Conservation (phyloP, 352 stramenopile species). For the Phytophthora citricola region DNA sequence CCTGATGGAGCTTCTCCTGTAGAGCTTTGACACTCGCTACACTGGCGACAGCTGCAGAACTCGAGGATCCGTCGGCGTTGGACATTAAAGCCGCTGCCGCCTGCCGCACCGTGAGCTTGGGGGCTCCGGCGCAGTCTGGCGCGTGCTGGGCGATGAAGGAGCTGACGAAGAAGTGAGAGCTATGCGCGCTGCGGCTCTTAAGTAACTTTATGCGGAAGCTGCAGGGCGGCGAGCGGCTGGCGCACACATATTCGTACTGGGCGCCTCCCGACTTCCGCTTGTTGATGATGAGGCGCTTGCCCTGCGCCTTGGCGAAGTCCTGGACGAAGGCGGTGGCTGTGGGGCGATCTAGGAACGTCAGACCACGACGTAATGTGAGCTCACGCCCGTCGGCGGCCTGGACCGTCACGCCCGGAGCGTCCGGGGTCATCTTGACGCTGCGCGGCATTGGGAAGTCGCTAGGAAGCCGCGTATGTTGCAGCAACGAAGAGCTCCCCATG, state of each 20-base stretch:
- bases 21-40: constrained; percentile 41
- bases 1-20: constrained; percentile 27
- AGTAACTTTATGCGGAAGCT: constrained; percentile 46
- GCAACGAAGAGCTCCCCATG: neutral
- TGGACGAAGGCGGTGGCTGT: constrained; percentile 44
- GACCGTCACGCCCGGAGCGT: constrained; percentile 42
- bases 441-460: constrained; percentile 30
- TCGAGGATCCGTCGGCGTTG: constrained; percentile 1
- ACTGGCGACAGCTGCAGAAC: constrained; percentile 17
- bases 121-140: constrained; percentile 23
- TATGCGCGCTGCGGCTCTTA: constrained; percentile 45
- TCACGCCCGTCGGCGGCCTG: constrained; percentile 21
- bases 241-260: constrained; percentile 48
- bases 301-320: constrained; percentile 49
- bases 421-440: constrained; percentile 37
- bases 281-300: constrained; percentile 48
- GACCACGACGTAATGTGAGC: constrained; percentile 37
- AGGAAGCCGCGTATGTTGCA: neutral
- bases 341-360: constrained; percentile 38
- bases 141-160: constrained; percentile 36
- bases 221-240: constrained; percentile 31
- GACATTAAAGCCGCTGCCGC: constrained; percentile 32
- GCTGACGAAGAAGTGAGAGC: constrained; percentile 47
- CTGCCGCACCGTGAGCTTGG: constrained; percentile 47
- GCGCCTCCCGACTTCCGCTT: constrained; percentile 47